Base-by-base conservation (phyloP, 768 basidiomycete genomes). In the Gyrodon lividus region DNA sequence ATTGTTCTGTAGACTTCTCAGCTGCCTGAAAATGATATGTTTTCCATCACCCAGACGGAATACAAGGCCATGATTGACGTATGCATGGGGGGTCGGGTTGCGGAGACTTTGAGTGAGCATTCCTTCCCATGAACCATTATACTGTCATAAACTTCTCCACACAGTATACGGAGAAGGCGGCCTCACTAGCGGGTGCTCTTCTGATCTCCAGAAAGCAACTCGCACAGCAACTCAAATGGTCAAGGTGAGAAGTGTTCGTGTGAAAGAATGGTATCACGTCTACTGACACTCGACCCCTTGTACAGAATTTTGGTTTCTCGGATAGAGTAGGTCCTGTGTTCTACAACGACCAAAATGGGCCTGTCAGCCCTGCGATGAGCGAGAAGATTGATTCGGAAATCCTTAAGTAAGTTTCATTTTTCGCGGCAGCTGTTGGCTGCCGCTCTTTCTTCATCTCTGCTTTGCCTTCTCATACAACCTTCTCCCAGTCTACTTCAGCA, bases 331-430 rank as follows among this genome's bases (percentile, higher is more conserved):
- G 95, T 0, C 93, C 93, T 2, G 84, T 96, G 5, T 88, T 80
- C 68, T 86, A 87, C 61, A 86, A 80, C 55, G 86, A 89, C 53
- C 79, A 83, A 54, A 82, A 87, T 54, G 81, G 83, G 28, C 74
- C 75, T 19, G 73, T 92, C 43, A 92, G 91, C 59, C 77, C 89
- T 1, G 77, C 80, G 48, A 87, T 88, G 67, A 84, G 82, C 63
- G 84, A 89, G 64, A 78, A 86, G 64, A 95, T 98, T 51, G 96
- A 98, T 69, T 77, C 79, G 52, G 96, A 98, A 74, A 84, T 98
- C 33, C 74, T 84, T 59, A 79, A 72, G 87, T 93, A 67, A 70
- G 89, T 78, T 43, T 2, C 7, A 6, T 17, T 9, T 9, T 6
- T 8, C 4, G 6, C 24, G 17, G 26, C 7, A 14, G 12, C 19